Percentiles rank a stretch among this genome's conserved stretches.
phyloP scores from a whole-genome alignment of 2,329 filamentous ascomycete genomes.

The Colletotrichum nymphaeae region DNA sequence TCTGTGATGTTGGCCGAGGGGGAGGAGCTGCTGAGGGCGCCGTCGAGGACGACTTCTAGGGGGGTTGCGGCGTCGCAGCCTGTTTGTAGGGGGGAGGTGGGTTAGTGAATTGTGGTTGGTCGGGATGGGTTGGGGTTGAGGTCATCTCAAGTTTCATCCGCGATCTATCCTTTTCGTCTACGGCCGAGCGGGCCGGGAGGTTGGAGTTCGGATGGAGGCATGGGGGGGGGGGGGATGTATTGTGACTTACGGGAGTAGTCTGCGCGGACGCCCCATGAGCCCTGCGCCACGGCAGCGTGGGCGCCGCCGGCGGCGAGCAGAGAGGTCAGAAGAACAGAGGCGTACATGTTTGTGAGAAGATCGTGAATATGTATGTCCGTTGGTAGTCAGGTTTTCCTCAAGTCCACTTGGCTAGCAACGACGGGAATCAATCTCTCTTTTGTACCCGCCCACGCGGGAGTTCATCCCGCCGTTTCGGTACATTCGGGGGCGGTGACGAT shows the following conservation, averaged over 20 bases:
- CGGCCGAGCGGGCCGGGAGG: too few species aligned
- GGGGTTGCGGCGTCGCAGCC: slow-evolving; percentile 2
- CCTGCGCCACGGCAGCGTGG: neutral
- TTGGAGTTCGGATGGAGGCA: neutral
- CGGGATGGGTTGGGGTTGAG: neutral
- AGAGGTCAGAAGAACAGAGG: neutral
- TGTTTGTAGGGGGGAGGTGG: neutral
- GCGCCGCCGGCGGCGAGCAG: neutral
- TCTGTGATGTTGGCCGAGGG: neutral
- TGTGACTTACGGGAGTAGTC: slow-evolving; percentile 10
- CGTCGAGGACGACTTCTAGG: slow-evolving; percentile 13
- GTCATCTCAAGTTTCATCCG: neutral
- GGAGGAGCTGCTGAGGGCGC: neutral
- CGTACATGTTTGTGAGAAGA: neutral
- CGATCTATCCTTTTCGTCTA: too few species aligned
- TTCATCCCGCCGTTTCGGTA: neutral
- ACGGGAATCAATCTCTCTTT: neutral
- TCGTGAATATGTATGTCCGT: neutral
- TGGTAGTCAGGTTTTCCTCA: neutral
- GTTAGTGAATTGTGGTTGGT: neutral
- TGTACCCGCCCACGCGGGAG: neutral
- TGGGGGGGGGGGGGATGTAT: too few species aligned
- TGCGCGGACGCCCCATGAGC: slow-evolving; percentile 10
- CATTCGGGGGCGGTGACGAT: neutral
- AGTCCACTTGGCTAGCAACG: neutral